Percentiles rank a stretch among this genome's conserved stretches.
phyloP scores from a whole-genome alignment of 2,329 filamentous ascomycete genomes.

The Didymella arachidicola region DNA sequence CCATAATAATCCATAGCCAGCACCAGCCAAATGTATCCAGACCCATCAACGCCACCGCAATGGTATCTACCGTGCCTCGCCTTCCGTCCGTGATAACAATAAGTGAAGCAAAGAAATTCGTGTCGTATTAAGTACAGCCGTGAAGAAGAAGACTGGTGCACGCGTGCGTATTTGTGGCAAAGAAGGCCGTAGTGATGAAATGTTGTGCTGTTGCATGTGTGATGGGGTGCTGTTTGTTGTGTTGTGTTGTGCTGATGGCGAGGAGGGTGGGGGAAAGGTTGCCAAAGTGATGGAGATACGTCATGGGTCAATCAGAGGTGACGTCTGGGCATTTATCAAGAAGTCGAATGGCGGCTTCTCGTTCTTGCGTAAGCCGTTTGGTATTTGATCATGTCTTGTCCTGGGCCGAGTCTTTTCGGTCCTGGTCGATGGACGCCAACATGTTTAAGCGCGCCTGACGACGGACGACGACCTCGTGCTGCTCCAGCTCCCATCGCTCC shows the following conservation, averaged over 20 bases:
- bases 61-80: slow-evolving; percentile 11
- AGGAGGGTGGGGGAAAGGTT: background rate
- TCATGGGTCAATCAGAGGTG: background rate
- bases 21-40: slow-evolving; percentile 3
- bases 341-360: too few species aligned
- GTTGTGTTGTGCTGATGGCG: background rate
- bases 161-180: background rate
- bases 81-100: background rate
- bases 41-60: slow-evolving; percentile 12
- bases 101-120: slow-evolving; percentile 14
- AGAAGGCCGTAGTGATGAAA: background rate
- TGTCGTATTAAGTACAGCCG: slow-evolving; percentile 19
- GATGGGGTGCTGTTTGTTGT: background rate
- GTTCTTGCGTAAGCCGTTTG: background rate
- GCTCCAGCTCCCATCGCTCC: background rate
- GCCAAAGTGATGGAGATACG: background rate
- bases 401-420: slow-evolving; percentile 4
- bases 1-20: background rate
- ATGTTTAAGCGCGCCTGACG: background rate
- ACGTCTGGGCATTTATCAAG: background rate
- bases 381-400: background rate
- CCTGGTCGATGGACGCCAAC: background rate
- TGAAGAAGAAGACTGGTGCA: background rate
- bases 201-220: background rate
- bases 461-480: background rate